phyloP scores from a whole-genome alignment of 495 filamentous ascomycete genomes.

The Coniosporium apollinis region DNA sequence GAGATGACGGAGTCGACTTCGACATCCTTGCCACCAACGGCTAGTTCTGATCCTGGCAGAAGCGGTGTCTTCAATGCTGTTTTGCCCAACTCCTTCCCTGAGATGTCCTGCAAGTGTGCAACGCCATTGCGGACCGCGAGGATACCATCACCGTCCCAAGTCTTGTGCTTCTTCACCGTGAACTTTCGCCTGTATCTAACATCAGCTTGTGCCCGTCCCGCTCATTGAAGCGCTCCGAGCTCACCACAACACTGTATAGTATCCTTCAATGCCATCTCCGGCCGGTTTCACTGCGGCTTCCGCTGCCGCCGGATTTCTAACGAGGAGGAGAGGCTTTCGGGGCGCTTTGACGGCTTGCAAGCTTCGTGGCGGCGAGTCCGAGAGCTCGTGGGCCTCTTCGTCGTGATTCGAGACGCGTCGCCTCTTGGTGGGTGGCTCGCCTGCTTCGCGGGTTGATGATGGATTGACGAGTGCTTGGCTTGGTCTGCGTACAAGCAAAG shows the following conservation, averaged over 20 bases:
- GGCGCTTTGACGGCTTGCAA: background rate
- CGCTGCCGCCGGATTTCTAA: slow-evolving; percentile 20
- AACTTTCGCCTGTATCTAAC: slow-evolving; percentile 45
- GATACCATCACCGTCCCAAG: slow-evolving; percentile 74
- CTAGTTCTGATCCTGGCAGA: slow-evolving; percentile 44
- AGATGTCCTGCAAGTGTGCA: slow-evolving; percentile 45
- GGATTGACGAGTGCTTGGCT: background rate
- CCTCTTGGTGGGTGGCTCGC: slow-evolving; percentile 18
- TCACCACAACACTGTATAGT: slow-evolving; percentile 55
- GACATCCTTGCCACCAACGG: slow-evolving; percentile 55
- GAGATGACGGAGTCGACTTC: slow-evolving; percentile 52
- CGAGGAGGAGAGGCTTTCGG: slow-evolving; percentile 28
- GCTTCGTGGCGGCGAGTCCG: background rate
- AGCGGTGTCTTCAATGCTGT: slow-evolving; percentile 36
- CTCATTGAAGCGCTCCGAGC: slow-evolving; percentile 2
- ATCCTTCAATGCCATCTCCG: slow-evolving; percentile 23
- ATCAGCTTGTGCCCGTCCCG: background rate
- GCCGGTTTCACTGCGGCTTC: slow-evolving; percentile 3
- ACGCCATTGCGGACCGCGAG: slow-evolving; percentile 40
- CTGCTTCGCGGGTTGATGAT: background rate
- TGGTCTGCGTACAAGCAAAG: slow-evolving; percentile 3
- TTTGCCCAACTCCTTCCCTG: slow-evolving; percentile 52
- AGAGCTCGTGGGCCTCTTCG: slow-evolving; percentile 4
- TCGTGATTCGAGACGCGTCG: slow-evolving; percentile 15
- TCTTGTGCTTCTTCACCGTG: slow-evolving; percentile 68